Evolutionary conservation across 257 asterid genomes (phyloP).

Genomic region (Nicotiana benthamiana): DNA sequence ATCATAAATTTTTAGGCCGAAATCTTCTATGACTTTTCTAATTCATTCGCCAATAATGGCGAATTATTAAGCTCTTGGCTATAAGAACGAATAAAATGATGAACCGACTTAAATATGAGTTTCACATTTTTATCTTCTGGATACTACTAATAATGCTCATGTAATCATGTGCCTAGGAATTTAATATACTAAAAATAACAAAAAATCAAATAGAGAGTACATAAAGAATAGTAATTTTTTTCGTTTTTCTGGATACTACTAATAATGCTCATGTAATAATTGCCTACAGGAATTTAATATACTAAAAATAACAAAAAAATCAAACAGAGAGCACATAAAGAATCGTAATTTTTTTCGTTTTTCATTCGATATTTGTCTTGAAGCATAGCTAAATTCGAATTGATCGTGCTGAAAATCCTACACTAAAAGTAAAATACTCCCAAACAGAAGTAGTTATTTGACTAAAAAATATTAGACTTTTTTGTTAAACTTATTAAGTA

Average conservation of each 20-base stretch:
- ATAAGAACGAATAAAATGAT: neutral
- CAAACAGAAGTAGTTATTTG: no score
- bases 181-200: neutral
- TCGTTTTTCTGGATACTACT: no score
- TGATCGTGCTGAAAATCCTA: no score
- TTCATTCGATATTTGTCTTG: no score
- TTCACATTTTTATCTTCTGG: neutral
- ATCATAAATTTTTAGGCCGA: neutral
- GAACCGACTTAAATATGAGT: neutral
- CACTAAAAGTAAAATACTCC: no score
- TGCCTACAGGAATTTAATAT: neutral
- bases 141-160: neutral
- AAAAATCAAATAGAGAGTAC: neutral
- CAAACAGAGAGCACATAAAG: no score
- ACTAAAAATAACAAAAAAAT: neutral
- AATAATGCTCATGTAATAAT: neutral
- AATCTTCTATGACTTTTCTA: neutral
- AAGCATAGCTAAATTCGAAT: no score
- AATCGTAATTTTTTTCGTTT: no score
- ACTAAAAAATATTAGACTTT: no score
- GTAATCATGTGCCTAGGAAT: neutral
- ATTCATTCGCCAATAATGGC: neutral
- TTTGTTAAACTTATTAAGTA: no score
- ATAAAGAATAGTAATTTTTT: no score
- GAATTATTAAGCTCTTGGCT: neutral